Conservation (phyloP, 352 stramenopile species). For the Halophytophthora batemanensis region DNA sequence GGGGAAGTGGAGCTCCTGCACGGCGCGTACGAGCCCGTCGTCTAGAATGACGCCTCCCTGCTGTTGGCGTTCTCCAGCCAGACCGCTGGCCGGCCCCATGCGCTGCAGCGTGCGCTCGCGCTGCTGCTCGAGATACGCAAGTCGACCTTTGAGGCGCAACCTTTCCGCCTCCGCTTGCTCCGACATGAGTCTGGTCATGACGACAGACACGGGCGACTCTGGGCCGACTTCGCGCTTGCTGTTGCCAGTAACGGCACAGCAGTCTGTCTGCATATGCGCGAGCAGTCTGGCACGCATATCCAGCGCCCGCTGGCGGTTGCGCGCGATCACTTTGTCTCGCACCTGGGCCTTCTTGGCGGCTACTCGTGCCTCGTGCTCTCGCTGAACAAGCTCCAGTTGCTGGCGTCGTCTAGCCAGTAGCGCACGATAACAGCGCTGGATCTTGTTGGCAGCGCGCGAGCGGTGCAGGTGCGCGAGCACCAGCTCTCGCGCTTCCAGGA, state of each 20-base stretch:
- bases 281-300: constrained; percentile 24
- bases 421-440: constrained; percentile 33
- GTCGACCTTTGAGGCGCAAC: constrained; percentile 2
- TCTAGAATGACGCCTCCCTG: constrained; percentile 20
- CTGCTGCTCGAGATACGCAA: neutral
- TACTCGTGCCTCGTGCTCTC: constrained; percentile 22
- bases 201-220: too few relatives aligned
- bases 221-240: constrained; percentile 11
- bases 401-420: constrained; percentile 14
- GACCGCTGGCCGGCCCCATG: neutral
- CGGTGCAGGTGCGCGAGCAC: constrained; percentile 19
- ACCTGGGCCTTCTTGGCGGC: constrained; percentile 32
- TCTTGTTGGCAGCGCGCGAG: constrained; percentile 26
- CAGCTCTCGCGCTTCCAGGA: constrained; percentile 19
- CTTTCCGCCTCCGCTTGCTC: constrained; percentile 9
- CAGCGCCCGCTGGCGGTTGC: constrained; percentile 41
- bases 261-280: constrained; percentile 10
- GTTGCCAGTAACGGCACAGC: constrained; percentile 2
- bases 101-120: neutral
- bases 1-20: constrained; percentile 33
- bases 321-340: constrained; percentile 31
- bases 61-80: constrained; percentile 9
- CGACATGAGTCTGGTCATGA: too few relatives aligned
- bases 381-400: constrained; percentile 5
- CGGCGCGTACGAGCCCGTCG: constrained; percentile 26